Conservation (phyloP, 306 rosid species). For the Malus sylvestris region DNA sequence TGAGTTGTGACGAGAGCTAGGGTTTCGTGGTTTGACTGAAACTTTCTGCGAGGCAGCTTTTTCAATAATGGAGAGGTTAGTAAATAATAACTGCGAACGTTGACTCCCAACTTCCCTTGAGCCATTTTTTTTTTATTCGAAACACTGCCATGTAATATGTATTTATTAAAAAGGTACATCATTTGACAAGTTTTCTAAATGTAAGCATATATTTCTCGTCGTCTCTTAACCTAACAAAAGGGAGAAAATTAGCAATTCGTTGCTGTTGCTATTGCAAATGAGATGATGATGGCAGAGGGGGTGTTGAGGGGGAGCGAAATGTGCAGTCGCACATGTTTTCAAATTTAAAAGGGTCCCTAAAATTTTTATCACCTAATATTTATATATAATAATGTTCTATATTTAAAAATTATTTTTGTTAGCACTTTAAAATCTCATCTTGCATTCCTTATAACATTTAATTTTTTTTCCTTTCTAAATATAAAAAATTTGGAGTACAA, state of each 20-base stretch:
- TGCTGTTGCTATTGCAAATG: background rate
- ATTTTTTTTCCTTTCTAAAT: too few species aligned
- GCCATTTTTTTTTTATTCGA: background rate
- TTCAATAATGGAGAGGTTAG: constrained; percentile 27
- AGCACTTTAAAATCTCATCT: too few species aligned
- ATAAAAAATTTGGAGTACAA: too few species aligned
- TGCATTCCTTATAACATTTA: too few species aligned
- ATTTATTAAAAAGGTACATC: background rate
- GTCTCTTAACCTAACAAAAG: background rate
- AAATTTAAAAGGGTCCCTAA: too few species aligned
- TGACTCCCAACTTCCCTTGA: constrained; percentile 41
- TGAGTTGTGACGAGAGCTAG: constrained; percentile 13
- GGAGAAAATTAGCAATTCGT: background rate
- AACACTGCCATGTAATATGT: too few species aligned
- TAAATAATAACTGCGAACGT: constrained; percentile 38
- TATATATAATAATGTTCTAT: too few species aligned
- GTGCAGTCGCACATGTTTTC: too few species aligned
- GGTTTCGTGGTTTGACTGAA: constrained; percentile 44
- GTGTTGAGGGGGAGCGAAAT: too few species aligned
- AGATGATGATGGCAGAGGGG: background rate
- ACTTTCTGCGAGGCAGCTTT: constrained; percentile 30
- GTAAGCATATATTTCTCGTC: background rate
- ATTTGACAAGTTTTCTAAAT: too few species aligned
- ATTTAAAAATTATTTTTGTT: too few species aligned
- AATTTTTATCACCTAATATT: too few species aligned